Conservation (phyloP, 768 basidiomycete genomes). For the Leucocoprinus leucothites region DNA sequence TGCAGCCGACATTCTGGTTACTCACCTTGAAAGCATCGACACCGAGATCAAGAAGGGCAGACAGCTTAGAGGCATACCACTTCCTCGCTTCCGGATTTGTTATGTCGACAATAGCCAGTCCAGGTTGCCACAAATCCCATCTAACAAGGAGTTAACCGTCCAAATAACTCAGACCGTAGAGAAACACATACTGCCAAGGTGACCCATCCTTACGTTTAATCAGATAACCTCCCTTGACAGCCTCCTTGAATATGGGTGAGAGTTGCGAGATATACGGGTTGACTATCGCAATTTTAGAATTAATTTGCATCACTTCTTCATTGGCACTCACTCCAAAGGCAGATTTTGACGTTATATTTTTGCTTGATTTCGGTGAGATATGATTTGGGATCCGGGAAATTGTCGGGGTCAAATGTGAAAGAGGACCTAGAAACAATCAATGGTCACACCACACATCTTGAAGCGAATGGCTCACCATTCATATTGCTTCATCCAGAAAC, state of each 20-base stretch:
- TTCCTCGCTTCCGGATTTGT: constrained; percentile 51
- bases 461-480: constrained; percentile 44
- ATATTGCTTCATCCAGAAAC: constrained; percentile 75
- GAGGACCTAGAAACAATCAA: constrained; percentile 49
- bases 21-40: constrained; percentile 59
- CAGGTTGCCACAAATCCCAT: constrained; percentile 30
- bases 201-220: constrained; percentile 66
- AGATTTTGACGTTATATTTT: constrained; percentile 67
- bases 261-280: constrained; percentile 74
- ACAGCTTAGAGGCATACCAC: constrained; percentile 54
- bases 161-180: constrained; percentile 2
- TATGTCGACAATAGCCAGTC: constrained; percentile 60
- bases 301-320: background rate
- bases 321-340: constrained; percentile 57
- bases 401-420: constrained; percentile 74
- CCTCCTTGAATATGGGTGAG: constrained; percentile 69
- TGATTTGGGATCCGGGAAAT: constrained; percentile 69
- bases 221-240: constrained; percentile 62
- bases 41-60: constrained; percentile 48
- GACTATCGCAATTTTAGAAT: constrained; percentile 32
- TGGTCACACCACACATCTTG: background rate
- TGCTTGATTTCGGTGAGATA: constrained; percentile 59
- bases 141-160: constrained; percentile 9
- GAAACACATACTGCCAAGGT: constrained; percentile 56
- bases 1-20: background rate